Evolutionary conservation across 2,329 filamentous ascomycete genomes (phyloP), one percentile per base, ranked within the genome.

Genomic region (Rutstroemia sp.): DNA sequence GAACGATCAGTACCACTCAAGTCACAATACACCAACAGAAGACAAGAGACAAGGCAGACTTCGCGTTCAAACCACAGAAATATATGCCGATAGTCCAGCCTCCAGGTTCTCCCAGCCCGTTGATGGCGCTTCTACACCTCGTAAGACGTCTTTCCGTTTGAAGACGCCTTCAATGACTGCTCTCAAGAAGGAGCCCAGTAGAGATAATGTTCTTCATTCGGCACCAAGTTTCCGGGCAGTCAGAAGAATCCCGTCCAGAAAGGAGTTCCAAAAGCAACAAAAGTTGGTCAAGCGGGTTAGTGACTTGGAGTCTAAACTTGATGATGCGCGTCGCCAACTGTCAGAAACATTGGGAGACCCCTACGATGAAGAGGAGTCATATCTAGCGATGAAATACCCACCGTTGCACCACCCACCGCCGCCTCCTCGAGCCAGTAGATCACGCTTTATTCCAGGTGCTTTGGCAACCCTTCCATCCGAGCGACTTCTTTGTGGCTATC

Each of bases 201-300:
- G 38, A 37, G 53, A 44, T 12, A 16, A 47, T 25, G 16, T 25
- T 21, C 44, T 44, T 37, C 38, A 38, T 37, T 38, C 21, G 23
- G 10, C 47, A 48, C 27, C 47, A 50, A 27, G 51, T 37, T 14
- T 39, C 50, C 38, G 17, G 21, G 44, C 54, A 52, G 58, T 60
- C 37, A 75, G 74, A 57, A 74, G 72, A 42, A 73, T 77, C 23
- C 74, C 75, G 2, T 82, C 79, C 2, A 79, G 77, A 63, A 79
- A 77, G 61, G 81, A 84, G 52, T 69, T 84, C 5, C 72, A 77
- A 50, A 78, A 76, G 63, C 79, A 84, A 62, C 73, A 76, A 57
- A 82, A 80, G 59, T 70, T 85, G 34, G 71, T 75, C 42, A 83
- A 82, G 69, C 76, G 79, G 52, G 81, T 85, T 30, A 83, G 79